A percentile compares a stretch with the other conserved stretches of the same genome.
Conservation (phyloP, 2,329 filamentous ascomycete species). For the Scedosporium boydii region DNA sequence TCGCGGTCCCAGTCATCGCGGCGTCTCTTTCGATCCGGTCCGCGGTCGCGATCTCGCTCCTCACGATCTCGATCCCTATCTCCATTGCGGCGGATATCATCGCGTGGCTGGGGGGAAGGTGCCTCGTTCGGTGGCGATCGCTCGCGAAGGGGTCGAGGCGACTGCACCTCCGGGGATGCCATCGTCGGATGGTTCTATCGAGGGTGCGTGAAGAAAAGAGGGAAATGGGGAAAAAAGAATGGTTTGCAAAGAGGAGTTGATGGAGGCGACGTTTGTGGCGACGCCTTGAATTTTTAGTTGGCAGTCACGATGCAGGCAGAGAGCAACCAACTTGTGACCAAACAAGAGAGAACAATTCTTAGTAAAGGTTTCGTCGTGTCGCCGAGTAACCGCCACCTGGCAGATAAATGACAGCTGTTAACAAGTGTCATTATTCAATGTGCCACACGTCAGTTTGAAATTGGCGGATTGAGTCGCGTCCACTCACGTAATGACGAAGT, state of each 20-base stretch:
- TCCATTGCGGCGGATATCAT: slow-evolving; percentile 28
- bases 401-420: neutral
- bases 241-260: neutral
- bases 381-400: neutral
- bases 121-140: slow-evolving; percentile 6
- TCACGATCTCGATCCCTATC: slow-evolving; percentile 12
- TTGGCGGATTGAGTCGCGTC: no score
- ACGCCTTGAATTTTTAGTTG: neutral
- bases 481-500: no score
- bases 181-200: slow-evolving; percentile 17
- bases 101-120: slow-evolving; percentile 8
- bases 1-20: slow-evolving; percentile 4
- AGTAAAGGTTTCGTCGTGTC: neutral
- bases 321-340: neutral
- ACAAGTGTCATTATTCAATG: neutral
- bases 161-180: slow-evolving; percentile 33
- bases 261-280: neutral
- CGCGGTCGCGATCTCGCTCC: slow-evolving; percentile 12
- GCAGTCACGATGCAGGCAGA: neutral
- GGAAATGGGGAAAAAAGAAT: neutral
- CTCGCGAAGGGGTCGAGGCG: slow-evolving; percentile 6
- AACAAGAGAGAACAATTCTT: neutral
- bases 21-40: slow-evolving; percentile 12
- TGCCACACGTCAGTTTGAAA: no score
- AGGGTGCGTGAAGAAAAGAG: neutral